A percentile compares a stretch with the other conserved stretches of the same genome.
Conservation (phyloP, 116 monocot genomes). For the Trichopus zeylanicus region DNA sequence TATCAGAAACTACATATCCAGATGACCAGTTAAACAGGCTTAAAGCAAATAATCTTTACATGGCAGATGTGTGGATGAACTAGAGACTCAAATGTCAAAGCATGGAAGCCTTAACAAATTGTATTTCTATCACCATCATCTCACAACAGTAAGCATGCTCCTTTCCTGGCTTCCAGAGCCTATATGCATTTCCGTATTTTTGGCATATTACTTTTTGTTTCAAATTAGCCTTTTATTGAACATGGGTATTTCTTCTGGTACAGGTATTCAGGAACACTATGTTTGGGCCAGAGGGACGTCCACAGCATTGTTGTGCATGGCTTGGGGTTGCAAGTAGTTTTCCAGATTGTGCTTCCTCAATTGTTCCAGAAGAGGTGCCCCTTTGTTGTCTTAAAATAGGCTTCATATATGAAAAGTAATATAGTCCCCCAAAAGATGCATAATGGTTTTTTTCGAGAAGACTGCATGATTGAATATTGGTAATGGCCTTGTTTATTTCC, state of each 20-base stretch:
- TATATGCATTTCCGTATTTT: background rate
- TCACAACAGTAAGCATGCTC: constrained; percentile 55
- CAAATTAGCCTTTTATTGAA: background rate
- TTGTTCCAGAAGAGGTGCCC: constrained; percentile 79
- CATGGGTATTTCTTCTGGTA: background rate
- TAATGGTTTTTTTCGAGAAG: too few relatives aligned
- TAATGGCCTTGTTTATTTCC: too few relatives aligned
- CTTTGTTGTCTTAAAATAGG: too few relatives aligned
- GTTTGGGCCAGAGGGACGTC: constrained; percentile 98
- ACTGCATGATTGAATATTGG: too few relatives aligned
- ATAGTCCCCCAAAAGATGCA: too few relatives aligned
- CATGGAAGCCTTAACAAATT: constrained; percentile 93
- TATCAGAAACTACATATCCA: background rate
- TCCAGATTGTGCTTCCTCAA: constrained; percentile 79
- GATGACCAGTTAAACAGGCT: background rate
- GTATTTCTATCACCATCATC: constrained; percentile 87
- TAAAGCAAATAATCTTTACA: background rate
- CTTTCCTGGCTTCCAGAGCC: background rate
- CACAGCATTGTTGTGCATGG: constrained; percentile 97
- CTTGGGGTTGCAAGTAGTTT: constrained; percentile 95
- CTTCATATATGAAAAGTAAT: too few relatives aligned
- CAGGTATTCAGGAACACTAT: constrained; percentile 98
- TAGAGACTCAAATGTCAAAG: constrained; percentile 65
- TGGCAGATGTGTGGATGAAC: constrained; percentile 92
- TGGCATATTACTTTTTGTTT: background rate